Base-by-base conservation (phyloP, 2,329 filamentous ascomycete genomes). In the Dactylonectria macrodidyma region DNA sequence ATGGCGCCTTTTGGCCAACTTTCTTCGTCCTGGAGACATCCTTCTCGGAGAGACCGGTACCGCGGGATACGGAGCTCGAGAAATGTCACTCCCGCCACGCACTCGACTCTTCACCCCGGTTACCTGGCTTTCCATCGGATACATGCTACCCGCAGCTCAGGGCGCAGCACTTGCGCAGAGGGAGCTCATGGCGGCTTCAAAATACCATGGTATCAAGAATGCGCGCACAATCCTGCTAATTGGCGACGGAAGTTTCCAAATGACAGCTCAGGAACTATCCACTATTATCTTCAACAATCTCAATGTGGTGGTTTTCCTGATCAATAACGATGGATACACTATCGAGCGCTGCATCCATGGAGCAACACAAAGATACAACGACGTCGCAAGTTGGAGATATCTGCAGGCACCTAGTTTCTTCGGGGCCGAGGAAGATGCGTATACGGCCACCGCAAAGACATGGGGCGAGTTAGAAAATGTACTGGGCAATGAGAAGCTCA, bases 261-360 rank as follows among this genome's bases (percentile, higher is more conserved):
- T 92, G 80, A 92, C 90, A 0, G 89, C 86, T 0, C 91, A 93
- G 75, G 90, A 92, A 70, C 80, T 93, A 3, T 86, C 87, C 11
- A 91, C 89, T 2, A 91, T 92, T 72, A 88, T 92, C 71, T 81
- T 82, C 16, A 81, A 87, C 62, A 81, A 83, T 3, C 80, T 89
- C 24, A 81, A 87, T 44, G 82, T 86, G 3, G 80, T 75, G n/a
- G 79, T 86, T 22, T 84, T 90, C 66, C 74, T 90, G 9, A 84
- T 90, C 71, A 90, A 90, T 72, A 90, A 90, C 62, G 82, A 86
- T 33, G 88, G 88, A 0, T 90, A 90, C 70, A 88, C 88, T 0
- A 88, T 90, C 56, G 88, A 90, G 79, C 80, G 88, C 8, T 82
- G 82, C 52, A 89, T 90, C 57, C 87, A 90, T 68, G 88, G 88